These are phyloP conservation scores for Casuarina equisetifolia DNA, from an alignment of 306 rosid species.

Conservation along the genomic window DNA sequence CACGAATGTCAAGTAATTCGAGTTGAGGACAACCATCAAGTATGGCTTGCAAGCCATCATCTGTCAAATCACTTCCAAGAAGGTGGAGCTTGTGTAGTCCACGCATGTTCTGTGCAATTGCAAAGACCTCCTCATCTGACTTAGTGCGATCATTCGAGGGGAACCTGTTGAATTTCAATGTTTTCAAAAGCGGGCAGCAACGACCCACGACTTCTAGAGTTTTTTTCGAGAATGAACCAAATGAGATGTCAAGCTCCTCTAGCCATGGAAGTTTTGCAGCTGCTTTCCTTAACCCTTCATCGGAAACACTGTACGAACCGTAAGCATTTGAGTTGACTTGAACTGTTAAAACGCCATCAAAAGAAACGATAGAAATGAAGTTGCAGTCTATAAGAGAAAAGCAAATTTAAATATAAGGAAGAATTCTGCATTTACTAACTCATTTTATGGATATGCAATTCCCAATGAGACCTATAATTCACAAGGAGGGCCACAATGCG, in stretches of 20 bases:
- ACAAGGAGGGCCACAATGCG: not conserved
- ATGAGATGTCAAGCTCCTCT: constrained; percentile 63
- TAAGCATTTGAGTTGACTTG: constrained; percentile 44
- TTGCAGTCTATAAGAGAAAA: not conserved
- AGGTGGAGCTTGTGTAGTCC: constrained; percentile 30
- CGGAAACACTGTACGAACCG: constrained; percentile 40
- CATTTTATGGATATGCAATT: no score
- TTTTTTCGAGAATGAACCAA: constrained; percentile 25
- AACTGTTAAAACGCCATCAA: constrained; percentile 29
- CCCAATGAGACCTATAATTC: not conserved
- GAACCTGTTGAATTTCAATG: constrained; percentile 41
- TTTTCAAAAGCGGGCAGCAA: constrained; percentile 47
- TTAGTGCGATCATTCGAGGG: no score
- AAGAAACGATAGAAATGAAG: not conserved
- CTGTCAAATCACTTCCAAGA: constrained; percentile 24
- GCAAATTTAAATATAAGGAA: not conserved
- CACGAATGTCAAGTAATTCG: constrained; percentile 35
- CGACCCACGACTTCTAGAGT: constrained; percentile 47
- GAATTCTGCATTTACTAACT: no score
- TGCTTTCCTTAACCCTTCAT: constrained; percentile 45
- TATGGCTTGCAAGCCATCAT: constrained; percentile 34
- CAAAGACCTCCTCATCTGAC: constrained; percentile 19
- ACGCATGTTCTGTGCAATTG: constrained; percentile 17
- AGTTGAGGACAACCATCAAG: constrained; percentile 37
- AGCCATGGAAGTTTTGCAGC: constrained; percentile 50